Base-by-base conservation (phyloP, 352 stramenopile genomes). In the Phytophthora kernoviae region DNA sequence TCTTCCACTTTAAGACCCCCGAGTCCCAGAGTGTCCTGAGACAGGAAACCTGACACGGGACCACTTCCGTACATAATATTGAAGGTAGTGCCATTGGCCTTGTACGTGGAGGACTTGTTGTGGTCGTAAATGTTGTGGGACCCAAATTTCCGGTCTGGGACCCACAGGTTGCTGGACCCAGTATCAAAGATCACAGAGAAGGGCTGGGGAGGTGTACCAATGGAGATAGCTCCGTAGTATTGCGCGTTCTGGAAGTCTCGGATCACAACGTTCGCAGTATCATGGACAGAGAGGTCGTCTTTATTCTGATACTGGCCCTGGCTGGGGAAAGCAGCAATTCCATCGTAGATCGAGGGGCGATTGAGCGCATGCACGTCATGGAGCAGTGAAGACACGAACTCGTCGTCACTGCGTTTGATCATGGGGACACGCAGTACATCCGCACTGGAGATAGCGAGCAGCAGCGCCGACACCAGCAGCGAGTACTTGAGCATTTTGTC, bases 111-210 rank as follows among this genome's bases (percentile, higher is more conserved):
- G 26, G 90, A 98, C 45, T 85, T 77, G 39, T 69, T 54, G 68
- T 97, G 87, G 70, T 98, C 81, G 70, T 98, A 99, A 54, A 96
- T 50, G 39, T 81, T 62, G 62, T 93, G 80, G 36, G 68, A 71
- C 12, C 82, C 84, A 70, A 91, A 95, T 44, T 84, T 78, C 45
- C 63, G 70, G 70, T 91, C 83, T 18, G 92, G 94, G 4, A 99
- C 94, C 97, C 97, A 99, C 11, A 99, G 66, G 72, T 98, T 98
- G 65, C 81, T 96, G n/a, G 84, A 98, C 21, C 96, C 96, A 10
- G 96, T 99, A 75, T 99, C 96, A 58, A 98, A 99, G 48, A 99
- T 97, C 15, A 99, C 96, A 11, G 85, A 74, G 62, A 99, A 98
- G 1, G 65, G 88, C 70, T 99, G 96, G 0, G 77, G 73, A 37